These are phyloP conservation scores for Trametes hirsuta DNA, from an alignment of 1,284 basidiomycete species.

Conservation along the genomic window DNA sequence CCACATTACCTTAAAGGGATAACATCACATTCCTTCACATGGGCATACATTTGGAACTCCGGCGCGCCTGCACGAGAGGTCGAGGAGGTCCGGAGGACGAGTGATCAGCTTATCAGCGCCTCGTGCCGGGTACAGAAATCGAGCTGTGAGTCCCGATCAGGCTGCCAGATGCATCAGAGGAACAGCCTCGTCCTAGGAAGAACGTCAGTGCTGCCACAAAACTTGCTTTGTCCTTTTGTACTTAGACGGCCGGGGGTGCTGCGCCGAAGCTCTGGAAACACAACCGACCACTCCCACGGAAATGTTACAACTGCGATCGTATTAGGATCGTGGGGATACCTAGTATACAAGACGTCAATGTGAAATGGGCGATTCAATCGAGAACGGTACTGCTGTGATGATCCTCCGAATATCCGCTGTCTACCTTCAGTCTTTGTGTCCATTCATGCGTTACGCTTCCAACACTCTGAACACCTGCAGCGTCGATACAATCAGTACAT, in stretches of 20 bases:
- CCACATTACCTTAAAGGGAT: too few species aligned
- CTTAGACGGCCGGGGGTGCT: background rate
- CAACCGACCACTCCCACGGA: background rate
- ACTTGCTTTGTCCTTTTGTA: too few species aligned
- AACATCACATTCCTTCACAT: too few species aligned
- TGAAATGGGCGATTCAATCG: background rate
- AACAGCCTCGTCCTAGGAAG: too few species aligned
- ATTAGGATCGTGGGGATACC: background rate
- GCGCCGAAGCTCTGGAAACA: background rate
- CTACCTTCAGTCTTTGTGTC: background rate
- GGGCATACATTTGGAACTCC: too few species aligned
- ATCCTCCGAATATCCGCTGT: conserved; percentile 7
- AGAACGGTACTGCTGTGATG: background rate
- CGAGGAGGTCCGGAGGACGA: too few species aligned
- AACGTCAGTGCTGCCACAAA: too few species aligned
- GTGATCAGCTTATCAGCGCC: too few species aligned
- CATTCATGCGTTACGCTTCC: conserved; percentile 24
- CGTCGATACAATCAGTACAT: background rate
- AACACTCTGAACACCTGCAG: conserved; percentile 34
- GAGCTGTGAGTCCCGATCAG: too few species aligned
- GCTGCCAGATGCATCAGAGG: too few species aligned
- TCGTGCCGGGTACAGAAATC: too few species aligned
- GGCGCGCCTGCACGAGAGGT: too few species aligned
- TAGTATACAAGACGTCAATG: conserved; percentile 1
- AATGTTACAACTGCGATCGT: background rate